Conservation (phyloP, 192 early-diverging fungal species). For the Backusella morwellensis region DNA sequence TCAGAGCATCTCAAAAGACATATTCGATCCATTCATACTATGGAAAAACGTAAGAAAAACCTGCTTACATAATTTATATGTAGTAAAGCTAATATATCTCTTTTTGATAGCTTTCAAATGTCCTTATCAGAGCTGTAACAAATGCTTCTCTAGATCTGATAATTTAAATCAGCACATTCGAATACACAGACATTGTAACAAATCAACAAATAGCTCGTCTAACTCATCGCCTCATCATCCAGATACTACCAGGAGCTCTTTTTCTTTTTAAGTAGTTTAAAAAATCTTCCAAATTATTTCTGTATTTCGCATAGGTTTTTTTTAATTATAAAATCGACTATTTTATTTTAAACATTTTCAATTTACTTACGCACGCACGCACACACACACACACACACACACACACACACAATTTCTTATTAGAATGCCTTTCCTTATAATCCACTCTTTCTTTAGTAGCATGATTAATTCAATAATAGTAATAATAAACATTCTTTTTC, state of each 20-base stretch:
- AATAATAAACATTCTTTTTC: not conserved
- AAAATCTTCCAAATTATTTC: not conserved
- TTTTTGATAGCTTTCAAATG: constrained; percentile 47
- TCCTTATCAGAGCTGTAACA: constrained; percentile 49
- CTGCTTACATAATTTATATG: not conserved
- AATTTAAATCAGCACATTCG: constrained; percentile 58
- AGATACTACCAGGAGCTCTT: not conserved
- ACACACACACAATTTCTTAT: not conserved
- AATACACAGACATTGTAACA: constrained; percentile 49
- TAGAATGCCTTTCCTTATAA: not conserved
- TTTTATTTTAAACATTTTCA: constrained; percentile 14
- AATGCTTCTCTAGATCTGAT: constrained; percentile 57
- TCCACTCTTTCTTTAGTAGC: not conserved
- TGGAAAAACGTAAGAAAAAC: constrained; percentile 55
- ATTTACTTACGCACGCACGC: not conserved
- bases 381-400: too few relatives aligned
- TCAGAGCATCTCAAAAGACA: constrained; percentile 63
- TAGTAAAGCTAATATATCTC: not conserved
- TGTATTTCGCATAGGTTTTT: not conserved
- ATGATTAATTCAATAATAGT: not conserved
- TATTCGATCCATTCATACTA: constrained; percentile 58
- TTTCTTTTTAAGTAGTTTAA: not conserved
- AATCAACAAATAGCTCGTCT: not conserved
- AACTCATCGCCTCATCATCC: constrained; percentile 1
- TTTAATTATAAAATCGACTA: constrained; percentile 9